phyloP scores from a whole-genome alignment of 208 protist genomes.

The Acanthamoeba pearcei region DNA sequence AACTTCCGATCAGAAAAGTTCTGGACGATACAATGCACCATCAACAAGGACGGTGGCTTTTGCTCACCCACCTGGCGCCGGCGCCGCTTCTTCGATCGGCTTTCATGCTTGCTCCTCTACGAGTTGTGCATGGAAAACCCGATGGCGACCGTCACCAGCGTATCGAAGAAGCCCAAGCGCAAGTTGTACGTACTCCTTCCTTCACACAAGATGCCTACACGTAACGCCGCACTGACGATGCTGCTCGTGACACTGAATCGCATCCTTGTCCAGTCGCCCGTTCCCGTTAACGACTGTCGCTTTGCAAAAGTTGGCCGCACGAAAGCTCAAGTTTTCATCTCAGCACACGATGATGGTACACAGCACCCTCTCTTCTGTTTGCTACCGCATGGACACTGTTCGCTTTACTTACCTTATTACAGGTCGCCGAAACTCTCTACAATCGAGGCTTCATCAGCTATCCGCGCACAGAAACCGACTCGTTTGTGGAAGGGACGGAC shows the following conservation, averaged over 20 bases:
- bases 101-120: constrained; percentile 84
- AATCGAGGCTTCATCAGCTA: constrained; percentile 98
- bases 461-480: constrained; percentile 98
- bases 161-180: constrained; percentile 78
- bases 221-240: too few relatives aligned
- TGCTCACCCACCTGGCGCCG: constrained; percentile 86
- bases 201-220: background rate
- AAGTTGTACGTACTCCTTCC: constrained; percentile 74
- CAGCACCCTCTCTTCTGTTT: background rate
- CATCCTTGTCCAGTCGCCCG: constrained; percentile 84
- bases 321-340: constrained; percentile 94
- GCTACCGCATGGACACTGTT: background rate
- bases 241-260: background rate
- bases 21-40: constrained; percentile 29
- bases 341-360: constrained; percentile 96
- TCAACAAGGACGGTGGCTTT: background rate
- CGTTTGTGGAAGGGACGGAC: constrained; percentile 90
- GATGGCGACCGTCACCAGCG: constrained; percentile 82
- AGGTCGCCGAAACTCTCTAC: constrained; percentile 95
- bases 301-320: constrained; percentile 96
- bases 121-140: constrained; percentile 86
- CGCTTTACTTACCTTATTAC: background rate
- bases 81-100: constrained; percentile 90
- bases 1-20: constrained; percentile 82
- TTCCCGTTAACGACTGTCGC: constrained; percentile 98